These are phyloP conservation scores for Fomitopsis betulina DNA, from an alignment of 1,284 basidiomycete species.

Conservation along the genomic window DNA sequence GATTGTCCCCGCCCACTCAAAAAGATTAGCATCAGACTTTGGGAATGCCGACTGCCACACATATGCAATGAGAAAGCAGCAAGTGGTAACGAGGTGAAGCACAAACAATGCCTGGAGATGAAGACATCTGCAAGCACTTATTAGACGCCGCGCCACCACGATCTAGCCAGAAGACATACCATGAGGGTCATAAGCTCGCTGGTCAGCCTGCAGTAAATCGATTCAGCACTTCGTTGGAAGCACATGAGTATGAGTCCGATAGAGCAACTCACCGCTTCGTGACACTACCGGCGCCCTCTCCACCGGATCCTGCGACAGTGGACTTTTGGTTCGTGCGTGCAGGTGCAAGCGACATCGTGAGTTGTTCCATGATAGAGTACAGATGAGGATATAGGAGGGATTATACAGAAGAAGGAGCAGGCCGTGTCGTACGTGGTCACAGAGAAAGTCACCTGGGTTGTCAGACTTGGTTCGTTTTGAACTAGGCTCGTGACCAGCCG, in stretches of 20 bases:
- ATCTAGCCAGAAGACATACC: constrained; percentile 40
- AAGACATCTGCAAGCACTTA: constrained; percentile 60
- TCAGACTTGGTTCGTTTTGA: constrained; percentile 7
- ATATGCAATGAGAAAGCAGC: constrained; percentile 1
- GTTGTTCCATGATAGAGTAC: constrained; percentile 56
- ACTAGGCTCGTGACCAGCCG: no score
- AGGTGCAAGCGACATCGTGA: constrained; percentile 61
- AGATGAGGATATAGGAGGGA: background rate
- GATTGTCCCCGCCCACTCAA: constrained; percentile 82
- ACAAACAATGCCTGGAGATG: constrained; percentile 75
- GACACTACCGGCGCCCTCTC: constrained; percentile 66
- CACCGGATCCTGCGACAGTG: constrained; percentile 41
- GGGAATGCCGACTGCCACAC: constrained; percentile 72
- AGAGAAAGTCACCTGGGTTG: background rate
- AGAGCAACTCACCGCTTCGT: constrained; percentile 59
- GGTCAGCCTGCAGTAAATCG: constrained; percentile 44
- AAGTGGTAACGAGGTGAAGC: background rate
- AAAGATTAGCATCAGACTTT: constrained; percentile 75
- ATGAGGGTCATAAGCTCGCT: constrained; percentile 83
- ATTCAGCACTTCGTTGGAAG: constrained; percentile 1
- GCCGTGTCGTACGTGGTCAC: background rate
- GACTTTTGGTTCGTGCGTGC: constrained; percentile 53
- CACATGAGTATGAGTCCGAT: constrained; percentile 3
- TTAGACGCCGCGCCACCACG: background rate
- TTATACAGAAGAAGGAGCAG: background rate